Percentiles rank a stretch among this genome's conserved stretches.
Evolutionary conservation across 2,329 filamentous ascomycete genomes (phyloP).

Genomic region (Fusarium sp.): DNA sequence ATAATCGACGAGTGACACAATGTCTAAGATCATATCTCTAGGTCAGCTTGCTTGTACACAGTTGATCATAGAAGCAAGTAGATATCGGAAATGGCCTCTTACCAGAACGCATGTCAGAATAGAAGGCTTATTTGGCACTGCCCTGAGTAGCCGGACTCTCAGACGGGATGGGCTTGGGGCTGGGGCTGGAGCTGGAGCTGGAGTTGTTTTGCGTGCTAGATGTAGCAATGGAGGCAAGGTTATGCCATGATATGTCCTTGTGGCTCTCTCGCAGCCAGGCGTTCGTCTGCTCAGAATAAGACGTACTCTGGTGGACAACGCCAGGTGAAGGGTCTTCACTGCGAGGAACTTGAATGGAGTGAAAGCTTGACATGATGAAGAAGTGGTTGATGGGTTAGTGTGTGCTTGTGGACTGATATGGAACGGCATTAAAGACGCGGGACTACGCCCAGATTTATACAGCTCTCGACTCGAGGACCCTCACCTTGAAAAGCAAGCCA

Average conservation of each 20-base stretch:
- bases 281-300: background rate
- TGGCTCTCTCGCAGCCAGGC: constrained; percentile 17
- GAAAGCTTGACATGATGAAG: background rate
- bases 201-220: background rate
- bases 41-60: background rate
- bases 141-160: background rate
- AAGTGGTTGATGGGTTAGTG: background rate
- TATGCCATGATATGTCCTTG: constrained; percentile 18
- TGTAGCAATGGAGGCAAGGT: background rate
- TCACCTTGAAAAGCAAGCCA: too few relatives aligned
- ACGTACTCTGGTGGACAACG: background rate
- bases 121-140: background rate
- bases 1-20: fast-evolving
- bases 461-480: background rate
- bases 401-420: background rate
- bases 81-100: fast-evolving
- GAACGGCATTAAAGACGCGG: background rate
- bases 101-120: fast-evolving
- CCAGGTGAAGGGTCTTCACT: fast-evolving
- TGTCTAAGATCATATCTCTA: fast-evolving
- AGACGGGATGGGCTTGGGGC: background rate
- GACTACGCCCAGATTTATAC: background rate
- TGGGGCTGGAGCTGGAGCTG: background rate
- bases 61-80: fast-evolving
- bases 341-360: fast-evolving